A percentile compares a stretch with the other conserved stretches of the same genome.
Conservation (phyloP, 495 filamentous ascomycete species). For the Penicillium desertorum region DNA sequence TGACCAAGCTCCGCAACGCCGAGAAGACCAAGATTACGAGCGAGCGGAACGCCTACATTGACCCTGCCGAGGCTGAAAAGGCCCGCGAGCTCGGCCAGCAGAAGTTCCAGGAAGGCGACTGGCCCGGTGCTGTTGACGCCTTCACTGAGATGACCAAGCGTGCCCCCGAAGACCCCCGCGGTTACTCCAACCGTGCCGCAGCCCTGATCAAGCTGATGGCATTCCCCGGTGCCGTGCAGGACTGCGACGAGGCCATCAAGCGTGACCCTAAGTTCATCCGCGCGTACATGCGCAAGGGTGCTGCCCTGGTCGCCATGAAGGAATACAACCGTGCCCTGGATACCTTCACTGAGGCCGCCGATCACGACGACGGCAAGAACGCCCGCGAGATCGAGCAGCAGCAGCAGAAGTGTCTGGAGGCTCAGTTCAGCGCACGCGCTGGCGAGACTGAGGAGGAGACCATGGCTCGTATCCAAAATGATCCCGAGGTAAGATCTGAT, state of each 20-base stretch:
- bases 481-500: conserved; percentile 74
- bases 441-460: conserved; percentile 98
- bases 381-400: conserved; percentile 88
- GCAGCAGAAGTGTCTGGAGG: conserved; percentile 88
- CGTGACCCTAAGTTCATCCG: conserved; percentile 91
- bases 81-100: conserved; percentile 91
- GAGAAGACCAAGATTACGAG: conserved; percentile 82
- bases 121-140: conserved; percentile 91
- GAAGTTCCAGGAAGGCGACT: conserved; percentile 96
- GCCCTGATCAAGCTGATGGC: conserved; percentile 95
- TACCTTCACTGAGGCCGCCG: conserved; percentile 75
- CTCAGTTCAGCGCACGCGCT: conserved; percentile 83
- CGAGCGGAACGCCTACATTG: conserved; percentile 80
- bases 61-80: conserved; percentile 89
- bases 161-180: conserved; percentile 85
- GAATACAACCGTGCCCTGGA: conserved; percentile 95
- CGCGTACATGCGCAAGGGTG: conserved; percentile 91
- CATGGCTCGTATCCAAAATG: conserved; percentile 82
- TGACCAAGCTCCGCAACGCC: conserved; percentile 87
- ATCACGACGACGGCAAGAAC: conserved; percentile 78
- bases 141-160: conserved; percentile 98
- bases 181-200: conserved; percentile 95
- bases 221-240: conserved; percentile 88
- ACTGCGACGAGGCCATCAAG: conserved; percentile 89
- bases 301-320: conserved; percentile 92